Percentiles rank a stretch among this genome's conserved stretches.
Evolutionary conservation across 768 basidiomycete genomes (phyloP).

Genomic region (Coprinellus micaceus): DNA sequence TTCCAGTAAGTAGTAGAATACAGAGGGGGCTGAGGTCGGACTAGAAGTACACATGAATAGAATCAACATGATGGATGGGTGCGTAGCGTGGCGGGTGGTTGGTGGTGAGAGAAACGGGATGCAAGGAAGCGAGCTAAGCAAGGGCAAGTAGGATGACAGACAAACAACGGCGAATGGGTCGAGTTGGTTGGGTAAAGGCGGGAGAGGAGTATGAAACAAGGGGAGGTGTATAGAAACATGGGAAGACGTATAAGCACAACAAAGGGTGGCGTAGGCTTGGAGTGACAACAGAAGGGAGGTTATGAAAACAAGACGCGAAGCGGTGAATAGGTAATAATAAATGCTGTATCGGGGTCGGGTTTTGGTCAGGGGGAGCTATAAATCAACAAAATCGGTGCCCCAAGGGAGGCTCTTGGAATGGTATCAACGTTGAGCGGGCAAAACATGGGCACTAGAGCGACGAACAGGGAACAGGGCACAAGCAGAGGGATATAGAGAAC

Average conservation of each 20-base stretch:
- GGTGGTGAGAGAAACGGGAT: background rate
- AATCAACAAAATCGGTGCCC: background rate
- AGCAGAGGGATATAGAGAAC: background rate
- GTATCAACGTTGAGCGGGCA: background rate
- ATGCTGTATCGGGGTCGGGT: background rate
- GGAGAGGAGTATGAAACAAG: background rate
- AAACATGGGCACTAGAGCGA: background rate
- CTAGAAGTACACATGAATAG: background rate
- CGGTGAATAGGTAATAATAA: background rate
- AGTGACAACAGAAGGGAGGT: no score
- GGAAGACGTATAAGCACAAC: background rate
- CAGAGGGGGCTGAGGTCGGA: no score
- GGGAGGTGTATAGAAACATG: background rate
- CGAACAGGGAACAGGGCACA: background rate
- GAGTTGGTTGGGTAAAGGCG: background rate
- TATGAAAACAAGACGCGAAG: background rate
- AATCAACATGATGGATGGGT: background rate
- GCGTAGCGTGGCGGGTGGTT: no score
- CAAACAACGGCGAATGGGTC: background rate
- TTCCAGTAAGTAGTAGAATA: no score
- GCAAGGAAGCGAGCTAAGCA: background rate
- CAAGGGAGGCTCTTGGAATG: background rate
- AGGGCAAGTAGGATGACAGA: background rate
- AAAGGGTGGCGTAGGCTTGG: no score
- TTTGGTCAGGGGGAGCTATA: background rate